Evolutionary conservation across 2,329 filamentous ascomycete species (phyloP).

Genomic region (Xylaria sp.): DNA sequence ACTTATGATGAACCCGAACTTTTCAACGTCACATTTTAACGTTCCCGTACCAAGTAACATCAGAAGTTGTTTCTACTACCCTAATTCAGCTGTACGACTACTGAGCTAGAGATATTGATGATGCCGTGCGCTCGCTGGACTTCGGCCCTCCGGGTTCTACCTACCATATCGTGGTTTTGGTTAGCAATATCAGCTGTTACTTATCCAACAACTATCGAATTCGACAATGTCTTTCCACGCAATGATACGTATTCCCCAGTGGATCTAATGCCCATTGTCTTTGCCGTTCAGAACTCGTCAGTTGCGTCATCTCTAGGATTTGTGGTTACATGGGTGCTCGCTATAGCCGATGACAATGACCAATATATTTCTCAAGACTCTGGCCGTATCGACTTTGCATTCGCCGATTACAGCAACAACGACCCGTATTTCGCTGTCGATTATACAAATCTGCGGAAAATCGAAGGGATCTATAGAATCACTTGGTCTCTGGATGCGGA

Average conservation of each 20-base stretch:
- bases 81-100: too few relatives aligned
- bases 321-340: background rate
- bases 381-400: background rate
- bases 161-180: too few relatives aligned
- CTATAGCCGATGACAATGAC: background rate
- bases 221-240: conserved; percentile 13
- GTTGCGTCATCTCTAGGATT: background rate
- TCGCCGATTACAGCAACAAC: background rate
- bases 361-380: too few relatives aligned
- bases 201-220: background rate
- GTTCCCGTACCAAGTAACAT: too few relatives aligned
- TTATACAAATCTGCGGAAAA: background rate
- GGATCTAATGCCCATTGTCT: conserved; percentile 1
- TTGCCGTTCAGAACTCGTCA: conserved; percentile 5
- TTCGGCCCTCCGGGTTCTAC: too few relatives aligned
- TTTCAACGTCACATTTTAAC: too few relatives aligned
- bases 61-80: too few relatives aligned
- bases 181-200: background rate
- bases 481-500: background rate
- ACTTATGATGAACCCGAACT: too few relatives aligned
- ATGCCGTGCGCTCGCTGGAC: too few relatives aligned
- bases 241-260: conserved; percentile 8
- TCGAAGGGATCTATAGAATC: background rate
- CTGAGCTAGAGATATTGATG: too few relatives aligned
- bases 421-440: background rate